Conservation (phyloP, 345 rosid species). For the Rubroshorea leprosula region DNA sequence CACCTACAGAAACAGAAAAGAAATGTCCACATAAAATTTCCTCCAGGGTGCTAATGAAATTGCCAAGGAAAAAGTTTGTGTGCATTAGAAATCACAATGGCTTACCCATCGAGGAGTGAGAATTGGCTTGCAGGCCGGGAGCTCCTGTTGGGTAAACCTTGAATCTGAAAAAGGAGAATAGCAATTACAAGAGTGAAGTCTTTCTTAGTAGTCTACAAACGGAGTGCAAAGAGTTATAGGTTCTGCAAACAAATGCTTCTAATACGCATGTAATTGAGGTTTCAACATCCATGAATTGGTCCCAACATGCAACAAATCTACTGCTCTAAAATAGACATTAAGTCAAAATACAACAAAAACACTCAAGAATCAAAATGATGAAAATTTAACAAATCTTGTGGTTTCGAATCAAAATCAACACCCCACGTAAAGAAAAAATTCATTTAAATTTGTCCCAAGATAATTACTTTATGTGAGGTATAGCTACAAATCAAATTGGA, state of each 20-base stretch:
- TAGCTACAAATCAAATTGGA: no score
- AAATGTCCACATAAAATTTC: background rate
- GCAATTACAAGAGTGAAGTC: no score
- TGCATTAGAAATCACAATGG: background rate
- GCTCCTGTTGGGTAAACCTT: constrained; percentile 93
- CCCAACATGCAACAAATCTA: background rate
- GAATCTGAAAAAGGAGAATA: constrained; percentile 53
- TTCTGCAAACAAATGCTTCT: background rate
- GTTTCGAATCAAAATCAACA: no score
- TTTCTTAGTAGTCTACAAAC: background rate
- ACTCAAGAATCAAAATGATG: background rate
- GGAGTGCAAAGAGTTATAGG: background rate
- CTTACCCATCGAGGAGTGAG: constrained; percentile 93
- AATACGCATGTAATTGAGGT: background rate
- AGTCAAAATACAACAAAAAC: background rate
- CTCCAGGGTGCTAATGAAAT: background rate
- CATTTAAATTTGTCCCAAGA: no score
- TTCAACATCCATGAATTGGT: background rate
- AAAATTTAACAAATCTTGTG: no score
- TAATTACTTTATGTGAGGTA: no score
- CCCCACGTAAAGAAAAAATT: no score
- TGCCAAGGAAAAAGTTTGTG: background rate
- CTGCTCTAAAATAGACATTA: no score
- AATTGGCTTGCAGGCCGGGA: constrained; percentile 98
- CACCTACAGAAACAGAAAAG: constrained; percentile 41